phyloP scores from a whole-genome alignment of 1,284 basidiomycete species.

The Waitea zeae region DNA sequence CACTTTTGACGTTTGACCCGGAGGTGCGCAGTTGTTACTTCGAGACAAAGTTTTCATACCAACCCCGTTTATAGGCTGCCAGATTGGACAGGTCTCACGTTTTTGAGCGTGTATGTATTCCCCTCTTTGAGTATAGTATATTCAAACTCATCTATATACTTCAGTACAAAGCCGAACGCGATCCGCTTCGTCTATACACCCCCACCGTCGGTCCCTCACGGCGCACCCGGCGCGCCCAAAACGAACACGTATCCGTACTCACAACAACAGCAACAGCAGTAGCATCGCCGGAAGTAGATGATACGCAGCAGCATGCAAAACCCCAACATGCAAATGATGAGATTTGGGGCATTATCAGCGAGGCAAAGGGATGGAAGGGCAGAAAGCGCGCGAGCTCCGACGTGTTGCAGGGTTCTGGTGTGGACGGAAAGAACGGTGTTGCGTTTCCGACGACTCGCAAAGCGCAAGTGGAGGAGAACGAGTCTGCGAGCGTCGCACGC shows the following conservation, averaged over 20 bases:
- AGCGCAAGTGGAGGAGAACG: neutral
- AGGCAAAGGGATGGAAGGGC: constrained; percentile 8
- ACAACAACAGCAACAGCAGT: constrained; percentile 11
- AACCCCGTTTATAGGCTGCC: constrained; percentile 39
- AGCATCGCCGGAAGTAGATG: too few relatives aligned
- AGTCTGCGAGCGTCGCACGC: neutral
- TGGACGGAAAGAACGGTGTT: neutral
- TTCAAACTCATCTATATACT: constrained; percentile 14
- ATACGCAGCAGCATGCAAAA: too few relatives aligned
- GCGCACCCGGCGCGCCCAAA: constrained; percentile 44
- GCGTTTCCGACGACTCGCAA: neutral
- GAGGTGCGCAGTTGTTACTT: constrained; percentile 22
- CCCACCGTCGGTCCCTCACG: constrained; percentile 30
- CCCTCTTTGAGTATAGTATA: constrained; percentile 3
- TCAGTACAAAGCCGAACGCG: constrained; percentile 48
- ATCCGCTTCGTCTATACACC: constrained; percentile 34
- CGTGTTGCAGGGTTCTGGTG: neutral
- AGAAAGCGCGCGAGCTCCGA: neutral
- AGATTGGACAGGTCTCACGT: constrained; percentile 60
- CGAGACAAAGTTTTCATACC: neutral
- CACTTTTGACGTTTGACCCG: constrained; percentile 61
- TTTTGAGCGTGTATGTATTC: constrained; percentile 46
- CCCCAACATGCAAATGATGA: constrained; percentile 7
- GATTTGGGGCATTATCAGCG: constrained; percentile 13
- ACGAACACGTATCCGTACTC: constrained; percentile 29